Base-by-base conservation (phyloP, 225 moss, liverwort and hornwort genomes). In the Pleurozium schreberi region DNA sequence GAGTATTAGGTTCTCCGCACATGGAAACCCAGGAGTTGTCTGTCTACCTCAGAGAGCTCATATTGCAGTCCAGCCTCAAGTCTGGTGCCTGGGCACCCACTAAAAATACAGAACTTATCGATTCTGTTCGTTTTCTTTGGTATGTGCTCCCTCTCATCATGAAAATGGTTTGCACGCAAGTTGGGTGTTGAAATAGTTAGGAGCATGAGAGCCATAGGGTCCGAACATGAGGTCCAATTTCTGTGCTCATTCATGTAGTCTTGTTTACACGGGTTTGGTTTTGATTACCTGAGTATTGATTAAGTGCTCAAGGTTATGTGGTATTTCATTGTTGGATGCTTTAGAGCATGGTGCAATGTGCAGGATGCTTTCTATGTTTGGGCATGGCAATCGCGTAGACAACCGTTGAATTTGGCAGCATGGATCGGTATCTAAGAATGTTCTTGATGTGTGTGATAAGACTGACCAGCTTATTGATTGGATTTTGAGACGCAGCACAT, bases 51-150 rank as follows among this genome's bases (percentile, higher is more conserved):
- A 96, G 93, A 93, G 96, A 97, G 90, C 92, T 96, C 81, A 96
- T 99, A 52, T 82, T 99, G 88, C 95, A 96, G 89, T 99, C 97
- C 49, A 96, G 94, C 90, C 91, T 96, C 89, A 95, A 96, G 83
- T 93, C 90, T 69, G 97, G 99, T 89, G 92, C 96, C 50, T 97
- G 95, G 96, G 95, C 93, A 76, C 84, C 91, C 57, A 82, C 90
- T 83, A 94, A 94, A 90, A 92, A 94, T 90, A 91, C 96, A 76
- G 99, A 97, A 89, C 93, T 99, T 43, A 95, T 97, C 80, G 99
- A 96, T 90, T 96, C 96, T 86, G 96, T 96, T 84, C 93, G 96
- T 88, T 97, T 99, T 89, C 95, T 97, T 65, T 99, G 99, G 96
- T 96, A 90, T 59, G 87, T 86, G 49, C 81, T 91, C 73, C 43